Evolutionary conservation across 306 rosid genomes (phyloP).

Genomic region (Sphenostylis stenocarpa): DNA sequence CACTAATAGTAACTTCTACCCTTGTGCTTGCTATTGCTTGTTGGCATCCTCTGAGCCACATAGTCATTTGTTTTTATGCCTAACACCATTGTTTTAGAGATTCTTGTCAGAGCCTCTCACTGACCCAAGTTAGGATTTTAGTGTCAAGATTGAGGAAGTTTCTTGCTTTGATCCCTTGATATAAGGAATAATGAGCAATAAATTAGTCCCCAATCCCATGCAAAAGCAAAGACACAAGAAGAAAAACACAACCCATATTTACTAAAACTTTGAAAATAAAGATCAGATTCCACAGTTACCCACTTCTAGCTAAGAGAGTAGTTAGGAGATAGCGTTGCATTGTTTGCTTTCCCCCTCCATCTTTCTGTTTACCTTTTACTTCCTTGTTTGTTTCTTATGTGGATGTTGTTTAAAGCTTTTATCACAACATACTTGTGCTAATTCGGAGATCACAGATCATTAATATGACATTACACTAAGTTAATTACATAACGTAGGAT

Average conservation of each 20-base stretch:
- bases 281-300: constrained; percentile 38
- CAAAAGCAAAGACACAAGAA: constrained; percentile 34
- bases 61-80: constrained; percentile 30
- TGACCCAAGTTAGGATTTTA: constrained; percentile 2
- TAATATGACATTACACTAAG: not conserved
- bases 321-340: constrained; percentile 49
- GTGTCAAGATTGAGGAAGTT: constrained; percentile 38
- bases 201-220: constrained; percentile 32
- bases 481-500: not conserved
- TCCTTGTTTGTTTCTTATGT: constrained; percentile 51
- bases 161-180: constrained; percentile 33
- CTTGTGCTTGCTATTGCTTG: constrained; percentile 25
- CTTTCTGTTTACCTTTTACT: constrained; percentile 61
- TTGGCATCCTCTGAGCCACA: constrained; percentile 24
- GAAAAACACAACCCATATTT: constrained; percentile 28
- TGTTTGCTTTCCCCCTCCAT: constrained; percentile 43
- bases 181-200: constrained; percentile 27
- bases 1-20: constrained; percentile 12
- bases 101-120: constrained; percentile 30
- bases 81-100: constrained; percentile 24
- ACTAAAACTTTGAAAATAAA: constrained; percentile 37
- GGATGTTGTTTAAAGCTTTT: constrained; percentile 48
- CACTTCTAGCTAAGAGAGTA: constrained; percentile 61
- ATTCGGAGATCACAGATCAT: constrained; percentile 28
- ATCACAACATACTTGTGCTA: constrained; percentile 43